Evolutionary conservation across 2,329 filamentous ascomycete genomes (phyloP).

Genomic region (Harringtonia aguacate): DNA sequence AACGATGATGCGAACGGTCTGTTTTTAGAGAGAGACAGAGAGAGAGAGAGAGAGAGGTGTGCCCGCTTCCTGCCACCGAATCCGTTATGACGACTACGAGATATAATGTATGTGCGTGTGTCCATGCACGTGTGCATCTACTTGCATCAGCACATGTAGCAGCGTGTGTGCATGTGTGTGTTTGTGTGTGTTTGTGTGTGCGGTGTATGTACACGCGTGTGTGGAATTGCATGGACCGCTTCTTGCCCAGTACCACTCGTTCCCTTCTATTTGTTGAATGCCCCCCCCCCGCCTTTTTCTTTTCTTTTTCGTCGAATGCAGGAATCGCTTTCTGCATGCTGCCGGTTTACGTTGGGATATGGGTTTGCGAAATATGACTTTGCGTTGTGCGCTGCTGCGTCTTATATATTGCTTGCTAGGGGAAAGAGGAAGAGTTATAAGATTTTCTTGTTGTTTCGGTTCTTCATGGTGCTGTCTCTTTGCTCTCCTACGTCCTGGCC

Average conservation of each 20-base stretch:
- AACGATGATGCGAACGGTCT: constrained; percentile 28
- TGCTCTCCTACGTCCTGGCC: neutral
- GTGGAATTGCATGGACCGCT: neutral
- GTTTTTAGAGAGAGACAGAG: too few species aligned
- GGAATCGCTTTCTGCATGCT: neutral
- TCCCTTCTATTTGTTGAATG: neutral
- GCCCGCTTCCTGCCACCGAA: neutral
- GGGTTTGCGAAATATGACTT: neutral
- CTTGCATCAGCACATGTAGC: neutral
- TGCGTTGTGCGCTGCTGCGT: neutral
- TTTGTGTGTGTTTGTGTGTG: neutral
- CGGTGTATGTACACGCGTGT: too few species aligned
- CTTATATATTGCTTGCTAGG: too few species aligned
- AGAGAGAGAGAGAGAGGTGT: too few species aligned
- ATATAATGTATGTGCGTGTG: neutral
- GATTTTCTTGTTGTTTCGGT: too few species aligned
- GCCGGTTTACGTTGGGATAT: neutral
- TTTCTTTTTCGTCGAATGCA: neutral
- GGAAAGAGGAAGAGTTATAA: too few species aligned
- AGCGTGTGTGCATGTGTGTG: neutral
- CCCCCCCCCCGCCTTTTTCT: neutral
- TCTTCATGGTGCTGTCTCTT: too few species aligned
- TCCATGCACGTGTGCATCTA: neutral
- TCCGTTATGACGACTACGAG: neutral
- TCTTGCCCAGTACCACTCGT: neutral